Evolutionary conservation across 495 filamentous ascomycete species (phyloP), one percentile per base, ranked within the genome.

Genomic region (Penicillium diatomitis): DNA sequence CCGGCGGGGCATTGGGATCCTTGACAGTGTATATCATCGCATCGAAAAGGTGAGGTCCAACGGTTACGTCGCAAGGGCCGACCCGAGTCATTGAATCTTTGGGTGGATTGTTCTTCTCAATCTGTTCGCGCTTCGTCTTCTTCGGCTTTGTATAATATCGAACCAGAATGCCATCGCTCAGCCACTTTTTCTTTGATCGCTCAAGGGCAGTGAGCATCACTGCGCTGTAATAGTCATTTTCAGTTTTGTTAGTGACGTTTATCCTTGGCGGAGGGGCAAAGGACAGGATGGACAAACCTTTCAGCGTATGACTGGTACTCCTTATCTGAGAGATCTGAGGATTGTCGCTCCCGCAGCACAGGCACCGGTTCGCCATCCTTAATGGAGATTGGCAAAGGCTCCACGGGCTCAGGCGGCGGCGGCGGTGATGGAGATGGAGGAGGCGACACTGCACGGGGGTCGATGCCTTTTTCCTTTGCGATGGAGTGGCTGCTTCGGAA

Each of bases 1-100:
- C 63, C 4, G 63, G 66, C 10, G 79, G 77, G 11, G 76, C 71
- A 49, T 71, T 75, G 28, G 72, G 68, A 34, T 88, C 88, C 56
- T 91, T 95, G 20, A 95, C 86, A 32, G 81, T 83, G 61, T 84
- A 97, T 58, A 99, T 77, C 53, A 82, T 85, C 29, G 84, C 84
- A 49, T 96, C 88, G 55, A 99, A 88, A 28, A 86, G 76, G 67
- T 99, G 94, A 37, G 94, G 94, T 49, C 90, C 91, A 49, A 95
- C 80, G 12, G 84, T 86, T 41, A 98, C 81, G 30, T 84, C 83
- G 45, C 88, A 85, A 40, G 76, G 74, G 30, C 91, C 91, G 12
- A 95, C 71, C 64, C 85, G 90, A 39, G 76, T 70, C 89, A 96
- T 96, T 52, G 80, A 85, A 40, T 95, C 87, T 59, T 88, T 87